phyloP scores from a whole-genome alignment of 345 rosid genomes.

The Dipteronia sinensis region DNA sequence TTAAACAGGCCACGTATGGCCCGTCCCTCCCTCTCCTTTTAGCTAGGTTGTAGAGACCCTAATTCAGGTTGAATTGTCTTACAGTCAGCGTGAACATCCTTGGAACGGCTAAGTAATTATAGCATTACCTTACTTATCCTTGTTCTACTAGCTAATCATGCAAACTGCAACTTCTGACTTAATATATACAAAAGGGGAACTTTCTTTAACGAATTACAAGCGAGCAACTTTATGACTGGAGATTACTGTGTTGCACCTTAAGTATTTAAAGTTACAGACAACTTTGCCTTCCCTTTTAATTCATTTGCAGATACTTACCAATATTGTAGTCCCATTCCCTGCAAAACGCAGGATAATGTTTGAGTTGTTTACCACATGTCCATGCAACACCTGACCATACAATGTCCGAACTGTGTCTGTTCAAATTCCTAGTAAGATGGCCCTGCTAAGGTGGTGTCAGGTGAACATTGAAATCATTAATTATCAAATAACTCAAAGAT shows the following conservation, averaged over 20 bases:
- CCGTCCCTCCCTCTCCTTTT: not conserved
- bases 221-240: not conserved
- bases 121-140: not conserved
- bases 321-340: constrained; percentile 81
- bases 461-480: constrained; percentile 22
- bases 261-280: not conserved
- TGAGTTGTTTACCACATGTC: constrained; percentile 93
- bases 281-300: not conserved
- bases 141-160: not conserved
- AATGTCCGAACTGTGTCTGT: constrained; percentile 65
- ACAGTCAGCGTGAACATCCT: not conserved
- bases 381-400: constrained; percentile 86
- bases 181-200: not conserved
- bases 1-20: not conserved
- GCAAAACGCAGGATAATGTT: constrained; percentile 85
- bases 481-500: constrained; percentile 16
- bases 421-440: constrained; percentile 48
- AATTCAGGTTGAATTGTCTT: not conserved
- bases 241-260: not conserved
- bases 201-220: not conserved
- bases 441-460: constrained; percentile 41
- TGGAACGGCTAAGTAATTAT: not conserved
- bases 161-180: not conserved
- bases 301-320: constrained; percentile 48
- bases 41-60: not conserved